Evolutionary conservation across 2,329 filamentous ascomycete species (phyloP).

Genomic region (Allantophomopsis cytisporea): DNA sequence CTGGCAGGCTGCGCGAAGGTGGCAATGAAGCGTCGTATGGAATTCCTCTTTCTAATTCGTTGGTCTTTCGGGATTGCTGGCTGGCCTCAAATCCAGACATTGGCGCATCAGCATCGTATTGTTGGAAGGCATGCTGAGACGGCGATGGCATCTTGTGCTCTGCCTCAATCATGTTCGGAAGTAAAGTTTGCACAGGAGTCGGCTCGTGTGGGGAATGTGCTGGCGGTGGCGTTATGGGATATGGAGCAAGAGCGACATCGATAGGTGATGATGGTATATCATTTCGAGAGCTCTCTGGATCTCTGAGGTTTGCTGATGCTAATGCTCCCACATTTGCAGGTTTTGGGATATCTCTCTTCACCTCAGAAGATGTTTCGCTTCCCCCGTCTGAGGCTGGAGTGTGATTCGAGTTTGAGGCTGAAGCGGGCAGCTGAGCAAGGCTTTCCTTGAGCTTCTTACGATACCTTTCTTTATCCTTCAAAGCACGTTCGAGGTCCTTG

Average conservation of each 20-base stretch:
- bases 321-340: conserved; percentile 9
- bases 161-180: conserved; percentile 32
- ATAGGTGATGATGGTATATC: conserved; percentile 36
- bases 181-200: neutral
- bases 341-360: conserved; percentile 3
- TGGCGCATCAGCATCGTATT: conserved; percentile 29
- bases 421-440: conserved; percentile 23
- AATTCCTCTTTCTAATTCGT: conserved; percentile 27
- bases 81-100: conserved; percentile 21
- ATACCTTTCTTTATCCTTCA: conserved; percentile 93
- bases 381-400: conserved; percentile 13
- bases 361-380: conserved; percentile 7
- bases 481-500: conserved; percentile 78
- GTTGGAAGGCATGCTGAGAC: conserved; percentile 42
- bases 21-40: conserved; percentile 37
- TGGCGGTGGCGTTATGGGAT: conserved; percentile 50
- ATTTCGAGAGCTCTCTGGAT: conserved; percentile 7
- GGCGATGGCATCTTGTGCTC: conserved; percentile 45
- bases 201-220: conserved; percentile 20
- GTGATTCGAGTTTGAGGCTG: conserved; percentile 16
- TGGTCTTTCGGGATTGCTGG: conserved; percentile 27
- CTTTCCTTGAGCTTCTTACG: conserved; percentile 79
- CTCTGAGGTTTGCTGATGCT: conserved; percentile 14
- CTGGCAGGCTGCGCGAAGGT: conserved; percentile 37
- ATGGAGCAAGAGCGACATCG: conserved; percentile 43